Conservation (phyloP, 2,329 filamentous ascomycete species). For the Aschersonia sp. region DNA sequence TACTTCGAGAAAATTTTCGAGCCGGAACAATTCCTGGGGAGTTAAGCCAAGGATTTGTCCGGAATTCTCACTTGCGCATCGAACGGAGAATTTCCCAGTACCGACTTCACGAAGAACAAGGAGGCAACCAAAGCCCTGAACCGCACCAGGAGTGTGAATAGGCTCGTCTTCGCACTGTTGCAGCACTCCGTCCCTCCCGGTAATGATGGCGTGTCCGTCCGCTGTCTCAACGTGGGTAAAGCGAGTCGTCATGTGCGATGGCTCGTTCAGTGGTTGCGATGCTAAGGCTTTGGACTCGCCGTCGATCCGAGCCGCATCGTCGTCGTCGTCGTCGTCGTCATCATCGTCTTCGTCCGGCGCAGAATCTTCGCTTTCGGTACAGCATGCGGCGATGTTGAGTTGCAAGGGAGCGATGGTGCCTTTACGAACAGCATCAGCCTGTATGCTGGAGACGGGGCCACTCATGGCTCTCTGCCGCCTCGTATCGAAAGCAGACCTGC, state of each 20-base stretch:
- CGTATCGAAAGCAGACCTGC: neutral
- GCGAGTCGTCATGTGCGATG: conserved; percentile 49
- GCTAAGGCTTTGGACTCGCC: conserved; percentile 7
- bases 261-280: conserved; percentile 13
- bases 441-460: conserved; percentile 28
- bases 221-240: conserved; percentile 69
- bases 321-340: neutral
- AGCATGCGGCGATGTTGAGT: conserved; percentile 16
- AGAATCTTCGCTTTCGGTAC: conserved; percentile 13
- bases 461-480: conserved; percentile 20
- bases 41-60: conserved; percentile 56
- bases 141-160: conserved; percentile 71
- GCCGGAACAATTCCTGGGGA: conserved; percentile 61
- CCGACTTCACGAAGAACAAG: conserved; percentile 58
- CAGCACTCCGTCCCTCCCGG: conserved; percentile 57
- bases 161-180: conserved; percentile 85
- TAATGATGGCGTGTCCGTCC: conserved; percentile 70
- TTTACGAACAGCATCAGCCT: conserved; percentile 26
- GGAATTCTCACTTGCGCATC: conserved; percentile 72
- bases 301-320: too few relatives aligned
- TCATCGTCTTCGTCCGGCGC: conserved; percentile 2
- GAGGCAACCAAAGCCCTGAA: conserved; percentile 69
- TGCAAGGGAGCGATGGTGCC: conserved; percentile 19
- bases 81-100: conserved; percentile 53
- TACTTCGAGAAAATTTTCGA: conserved; percentile 70